These are phyloP conservation scores for Didymella arachidicola DNA, from an alignment of 2,329 filamentous ascomycete species.

Conservation along the genomic window DNA sequence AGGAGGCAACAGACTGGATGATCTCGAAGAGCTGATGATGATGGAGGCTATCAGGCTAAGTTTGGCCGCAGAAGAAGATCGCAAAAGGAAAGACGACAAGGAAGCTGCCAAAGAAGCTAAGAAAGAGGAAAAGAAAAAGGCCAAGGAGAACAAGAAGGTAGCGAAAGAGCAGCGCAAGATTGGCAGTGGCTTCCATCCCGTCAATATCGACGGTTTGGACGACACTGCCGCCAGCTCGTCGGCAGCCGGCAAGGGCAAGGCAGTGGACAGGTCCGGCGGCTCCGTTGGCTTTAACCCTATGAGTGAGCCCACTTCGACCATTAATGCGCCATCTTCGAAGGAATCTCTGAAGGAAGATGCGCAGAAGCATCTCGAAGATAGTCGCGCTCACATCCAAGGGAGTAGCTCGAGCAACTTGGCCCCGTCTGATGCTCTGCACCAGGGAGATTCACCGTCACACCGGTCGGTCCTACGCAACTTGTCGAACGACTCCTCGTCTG, in stretches of 20 bases:
- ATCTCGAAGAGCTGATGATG: conserved; percentile 98
- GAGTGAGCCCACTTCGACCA: conserved; percentile 53
- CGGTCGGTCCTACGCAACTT: conserved; percentile 80
- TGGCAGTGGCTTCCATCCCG: conserved; percentile 55
- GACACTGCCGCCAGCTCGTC: conserved; percentile 40
- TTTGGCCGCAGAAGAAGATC: conserved; percentile 90
- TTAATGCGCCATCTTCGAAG: conserved; percentile 47
- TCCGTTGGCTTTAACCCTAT: conserved; percentile 53
- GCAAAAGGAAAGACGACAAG: conserved; percentile 85
- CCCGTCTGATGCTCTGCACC: conserved; percentile 49
- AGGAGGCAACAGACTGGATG: conserved; percentile 72
- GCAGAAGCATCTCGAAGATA: conserved; percentile 57
- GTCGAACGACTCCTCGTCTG: conserved; percentile 84
- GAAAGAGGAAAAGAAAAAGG: conserved; percentile 80
- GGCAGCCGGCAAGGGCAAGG: conserved; percentile 57
- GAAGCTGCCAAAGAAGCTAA: conserved; percentile 83
- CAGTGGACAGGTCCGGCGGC: conserved; percentile 52
- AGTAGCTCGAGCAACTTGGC: conserved; percentile 51
- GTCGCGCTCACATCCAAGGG: conserved; percentile 54
- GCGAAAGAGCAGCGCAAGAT: conserved; percentile 72
- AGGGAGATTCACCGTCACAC: conserved; percentile 52
- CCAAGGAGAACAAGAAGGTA: conserved; percentile 69
- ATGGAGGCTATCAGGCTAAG: conserved; percentile 93
- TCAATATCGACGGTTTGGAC: conserved; percentile 62
- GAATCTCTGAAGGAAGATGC: conserved; percentile 49